Base-by-base conservation (phyloP, 495 filamentous ascomycete genomes). In the Penicillium coprophilum region DNA sequence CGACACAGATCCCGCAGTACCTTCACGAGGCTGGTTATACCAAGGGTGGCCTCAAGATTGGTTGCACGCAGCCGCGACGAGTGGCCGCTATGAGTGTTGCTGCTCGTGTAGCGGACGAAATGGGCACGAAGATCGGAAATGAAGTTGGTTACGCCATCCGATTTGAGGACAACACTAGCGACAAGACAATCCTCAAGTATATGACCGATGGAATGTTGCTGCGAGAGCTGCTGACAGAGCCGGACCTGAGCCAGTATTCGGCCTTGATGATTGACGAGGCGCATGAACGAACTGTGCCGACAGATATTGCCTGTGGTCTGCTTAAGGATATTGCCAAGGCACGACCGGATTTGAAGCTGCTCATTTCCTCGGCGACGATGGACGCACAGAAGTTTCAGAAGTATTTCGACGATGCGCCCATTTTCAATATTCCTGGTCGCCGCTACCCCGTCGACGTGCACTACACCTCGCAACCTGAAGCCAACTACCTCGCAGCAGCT, bases 191-290 rank as follows among this genome's bases (percentile, higher is more conserved):
- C 39, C 71, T 98, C 24, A 96, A 97, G 71, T 98, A 96, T 68
- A 96, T 96, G 91, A 98, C 94, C 3, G 94, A 98, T 68, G 94
- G 94, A 57, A 97, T 97, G 92, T 79, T 97, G 41, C 77, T 97
- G 19, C 82, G 92, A 65, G 93, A 97, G 65, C 87, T 97, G 59
- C 81, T 97, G 61, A 92, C 90, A 1, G 92, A 96, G 68, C 93
- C 95, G 0, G 87, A 91, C 53, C 73, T 97, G 11, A 80, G 86
- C 11, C 84, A 82, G n/a, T 97, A 97, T 65, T 87, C 90, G 1
- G 89, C 87, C 3, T 66, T 98, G 58, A 96, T 98, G 88, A 93
- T 98, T 58, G 94, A 98, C 65, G 94, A 98, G 68, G 94, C 95
- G 17, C 94, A 98, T 81, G 94, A 98, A 67, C 80, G 94, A 60